These are phyloP conservation scores for Magnaporthiopsis poae DNA, from an alignment of 2,329 filamentous ascomycete species.

Conservation along the genomic window DNA sequence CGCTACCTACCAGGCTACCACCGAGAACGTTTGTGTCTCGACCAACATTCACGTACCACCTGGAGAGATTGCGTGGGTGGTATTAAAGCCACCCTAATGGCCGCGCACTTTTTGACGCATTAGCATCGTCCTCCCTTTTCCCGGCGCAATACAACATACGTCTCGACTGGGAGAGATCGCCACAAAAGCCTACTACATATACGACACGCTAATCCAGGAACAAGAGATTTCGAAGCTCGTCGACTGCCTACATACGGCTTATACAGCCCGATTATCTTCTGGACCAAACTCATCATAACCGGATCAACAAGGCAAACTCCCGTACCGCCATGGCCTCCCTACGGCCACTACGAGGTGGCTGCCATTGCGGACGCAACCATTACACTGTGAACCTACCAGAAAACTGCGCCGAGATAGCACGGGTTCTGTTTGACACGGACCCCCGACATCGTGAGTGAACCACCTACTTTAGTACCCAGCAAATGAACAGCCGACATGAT, in stretches of 20 bases:
- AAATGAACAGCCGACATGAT: neutral
- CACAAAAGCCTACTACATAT: too few relatives aligned
- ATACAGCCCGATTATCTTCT: too few relatives aligned
- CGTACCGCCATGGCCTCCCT: conserved; percentile 31
- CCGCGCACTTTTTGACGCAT: neutral
- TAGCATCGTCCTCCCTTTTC: neutral
- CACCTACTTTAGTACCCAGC: neutral
- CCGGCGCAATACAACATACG: too few relatives aligned
- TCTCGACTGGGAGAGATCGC: too few relatives aligned
- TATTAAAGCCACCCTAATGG: neutral
- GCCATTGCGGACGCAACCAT: conserved; percentile 76
- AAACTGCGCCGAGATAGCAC: conserved; percentile 43
- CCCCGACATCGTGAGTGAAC: conserved; percentile 57
- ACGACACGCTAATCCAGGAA: too few relatives aligned
- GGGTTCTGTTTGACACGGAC: conserved; percentile 67
- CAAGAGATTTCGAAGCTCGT: too few relatives aligned
- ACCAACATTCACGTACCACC: too few relatives aligned
- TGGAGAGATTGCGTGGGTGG: neutral
- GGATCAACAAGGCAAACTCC: too few relatives aligned
- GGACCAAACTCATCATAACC: neutral
- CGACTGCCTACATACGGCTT: too few relatives aligned
- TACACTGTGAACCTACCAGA: conserved; percentile 65
- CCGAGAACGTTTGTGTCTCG: too few relatives aligned
- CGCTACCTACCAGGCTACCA: too few relatives aligned
- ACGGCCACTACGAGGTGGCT: conserved; percentile 60